Percentiles rank a stretch among this genome's conserved stretches.
Evolutionary conservation across 2,329 filamentous ascomycete genomes (phyloP).

Genomic region (Didymella glomerata): DNA sequence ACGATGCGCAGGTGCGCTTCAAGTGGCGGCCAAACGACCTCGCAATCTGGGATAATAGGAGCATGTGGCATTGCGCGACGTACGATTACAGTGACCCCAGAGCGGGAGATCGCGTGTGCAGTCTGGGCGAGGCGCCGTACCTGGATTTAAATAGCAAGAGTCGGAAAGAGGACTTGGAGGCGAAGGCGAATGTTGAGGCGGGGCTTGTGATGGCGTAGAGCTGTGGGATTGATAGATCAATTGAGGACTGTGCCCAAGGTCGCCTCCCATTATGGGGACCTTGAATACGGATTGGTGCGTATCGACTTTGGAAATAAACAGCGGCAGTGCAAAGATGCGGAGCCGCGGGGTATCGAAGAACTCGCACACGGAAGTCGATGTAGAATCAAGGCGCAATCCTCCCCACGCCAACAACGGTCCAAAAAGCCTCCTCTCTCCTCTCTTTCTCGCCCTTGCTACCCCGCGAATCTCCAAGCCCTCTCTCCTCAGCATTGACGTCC

Average conservation of each 20-base stretch:
- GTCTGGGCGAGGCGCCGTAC: conserved; percentile 66
- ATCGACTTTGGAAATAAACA: no score
- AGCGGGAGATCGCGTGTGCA: conserved; percentile 61
- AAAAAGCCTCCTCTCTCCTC: conserved; percentile 90
- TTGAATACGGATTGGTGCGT: background rate
- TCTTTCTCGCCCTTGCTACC: conserved; percentile 69
- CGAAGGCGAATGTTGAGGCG: conserved; percentile 10
- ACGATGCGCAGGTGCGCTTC: conserved; percentile 62
- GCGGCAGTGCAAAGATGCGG: background rate
- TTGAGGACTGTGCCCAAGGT: no score
- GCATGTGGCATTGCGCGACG: conserved; percentile 67
- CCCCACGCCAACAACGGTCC: conserved; percentile 90
- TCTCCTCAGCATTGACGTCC: conserved; percentile 67
- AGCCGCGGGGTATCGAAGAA: conserved; percentile 15
- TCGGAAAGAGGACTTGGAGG: conserved; percentile 54
- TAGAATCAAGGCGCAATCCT: conserved; percentile 64
- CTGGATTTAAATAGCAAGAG: conserved; percentile 61
- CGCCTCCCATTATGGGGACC: background rate
- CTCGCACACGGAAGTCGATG: background rate
- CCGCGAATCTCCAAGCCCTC: conserved; percentile 47
- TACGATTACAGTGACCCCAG: conserved; percentile 67
- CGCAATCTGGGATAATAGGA: conserved; percentile 74
- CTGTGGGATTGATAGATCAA: no score
- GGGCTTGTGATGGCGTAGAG: conserved; percentile 13
- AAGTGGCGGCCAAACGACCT: conserved; percentile 52